phyloP scores from a whole-genome alignment of 306 rosid species.

The Sechiopsis laciniata region DNA sequence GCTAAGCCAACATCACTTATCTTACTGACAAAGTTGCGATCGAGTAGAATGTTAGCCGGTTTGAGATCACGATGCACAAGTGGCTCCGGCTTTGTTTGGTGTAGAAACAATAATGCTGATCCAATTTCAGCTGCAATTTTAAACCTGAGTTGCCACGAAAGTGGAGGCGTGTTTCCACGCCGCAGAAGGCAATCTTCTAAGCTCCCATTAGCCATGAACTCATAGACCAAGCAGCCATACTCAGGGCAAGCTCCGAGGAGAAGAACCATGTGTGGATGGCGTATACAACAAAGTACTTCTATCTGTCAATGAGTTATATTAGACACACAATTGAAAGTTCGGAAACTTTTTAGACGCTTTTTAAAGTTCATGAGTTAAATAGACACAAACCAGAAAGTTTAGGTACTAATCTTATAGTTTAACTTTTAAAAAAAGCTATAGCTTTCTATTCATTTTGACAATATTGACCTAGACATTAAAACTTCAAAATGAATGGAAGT shows the following conservation, averaged over 20 bases:
- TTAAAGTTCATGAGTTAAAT: too few relatives aligned
- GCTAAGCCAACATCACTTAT: conserved; percentile 90
- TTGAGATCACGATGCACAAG: conserved; percentile 90
- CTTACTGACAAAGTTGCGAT: conserved; percentile 71
- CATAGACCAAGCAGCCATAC: conserved; percentile 85
- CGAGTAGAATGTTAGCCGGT: conserved; percentile 79
- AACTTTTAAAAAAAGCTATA: too few relatives aligned
- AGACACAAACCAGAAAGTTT: too few relatives aligned
- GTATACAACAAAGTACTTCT: conserved; percentile 79
- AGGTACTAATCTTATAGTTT: too few relatives aligned
- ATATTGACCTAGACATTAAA: too few relatives aligned
- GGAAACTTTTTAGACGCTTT: too few relatives aligned
- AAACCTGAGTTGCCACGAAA: conserved; percentile 79
- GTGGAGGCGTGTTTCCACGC: conserved; percentile 46
- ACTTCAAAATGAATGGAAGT: neutral
- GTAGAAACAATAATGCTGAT: conserved; percentile 77
- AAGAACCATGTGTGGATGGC: conserved; percentile 98
- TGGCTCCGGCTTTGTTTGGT: conserved; percentile 94
- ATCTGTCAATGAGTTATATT: conserved; percentile 40
- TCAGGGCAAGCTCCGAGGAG: conserved; percentile 98
- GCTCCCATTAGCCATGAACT: conserved; percentile 86
- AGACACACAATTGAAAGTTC: neutral
- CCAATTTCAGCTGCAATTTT: conserved; percentile 84
- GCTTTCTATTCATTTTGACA: too few relatives aligned
- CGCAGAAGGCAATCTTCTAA: conserved; percentile 69